These are phyloP conservation scores for Ceratocystis cacaofunesta DNA, from an alignment of 2,329 filamentous ascomycete genomes.

Conservation along the genomic window DNA sequence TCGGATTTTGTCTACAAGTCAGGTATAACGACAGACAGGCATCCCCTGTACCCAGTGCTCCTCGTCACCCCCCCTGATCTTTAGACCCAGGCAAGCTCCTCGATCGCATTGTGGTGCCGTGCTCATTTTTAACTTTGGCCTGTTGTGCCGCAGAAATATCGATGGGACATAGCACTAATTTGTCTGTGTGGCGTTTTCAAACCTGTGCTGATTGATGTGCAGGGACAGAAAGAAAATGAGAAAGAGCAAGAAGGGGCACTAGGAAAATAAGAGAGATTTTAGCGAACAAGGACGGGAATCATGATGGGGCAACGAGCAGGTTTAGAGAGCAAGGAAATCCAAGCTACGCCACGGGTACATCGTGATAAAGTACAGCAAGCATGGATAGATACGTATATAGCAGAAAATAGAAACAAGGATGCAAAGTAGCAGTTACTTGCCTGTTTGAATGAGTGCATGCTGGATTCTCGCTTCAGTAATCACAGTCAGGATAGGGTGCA, in stretches of 20 bases:
- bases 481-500: no score
- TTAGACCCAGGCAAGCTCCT: not conserved
- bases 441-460: no score
- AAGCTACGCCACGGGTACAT: not conserved
- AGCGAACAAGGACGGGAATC: not conserved
- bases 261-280: not conserved
- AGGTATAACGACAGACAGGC: not conserved
- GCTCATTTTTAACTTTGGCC: conserved; percentile 1
- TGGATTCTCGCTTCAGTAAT: no score
- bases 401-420: no score
- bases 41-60: not conserved
- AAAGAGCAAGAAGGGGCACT: not conserved
- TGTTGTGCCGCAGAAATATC: not conserved
- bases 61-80: not conserved
- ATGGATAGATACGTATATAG: no score
- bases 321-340: not conserved
- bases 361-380: not conserved
- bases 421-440: no score
- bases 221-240: not conserved
- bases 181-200: conserved; percentile 7
- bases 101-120: not conserved
- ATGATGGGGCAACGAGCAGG: not conserved
- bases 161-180: not conserved
- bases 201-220: not conserved
- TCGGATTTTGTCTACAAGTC: not conserved